Evolutionary conservation across 2,329 filamentous ascomycete species (phyloP), one percentile per base, ranked within the genome.

Genomic region (Alternaria hordeiaustralica): DNA sequence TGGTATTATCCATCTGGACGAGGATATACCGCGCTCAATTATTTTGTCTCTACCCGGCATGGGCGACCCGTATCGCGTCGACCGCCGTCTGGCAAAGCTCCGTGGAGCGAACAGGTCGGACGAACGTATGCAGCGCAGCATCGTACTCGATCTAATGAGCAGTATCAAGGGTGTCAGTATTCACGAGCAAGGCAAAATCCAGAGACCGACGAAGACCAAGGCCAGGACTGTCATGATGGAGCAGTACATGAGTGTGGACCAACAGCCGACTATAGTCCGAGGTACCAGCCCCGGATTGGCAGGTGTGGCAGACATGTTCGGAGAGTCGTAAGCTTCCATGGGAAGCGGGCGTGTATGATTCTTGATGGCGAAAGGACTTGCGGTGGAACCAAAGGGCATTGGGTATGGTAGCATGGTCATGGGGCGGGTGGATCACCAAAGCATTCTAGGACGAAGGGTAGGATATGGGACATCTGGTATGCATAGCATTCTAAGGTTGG

Each of bases 151-250:
- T 66, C 82, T 99, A 15, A 84, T 99, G 21, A 92, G 94, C 71
- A 90, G 94, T 46, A 86, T 99, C 7, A 90, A 97, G 70, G 96
- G 96, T 0, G 90, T 98, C 6, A 95, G 94, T 72, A 92, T 99
- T 60, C 92, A 94, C 8, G 96, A 99, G 81, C 92, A 96, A 84
- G 96, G 96, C 25, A 96, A 93, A 79, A 89, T 99, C 23, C 80
- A 85, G 47, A 79, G 81, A 47, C 53, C 66, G 36, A 41, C 36
- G 28, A 69, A 67, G 55, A 69, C 75, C 18, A 76, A 76, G 60
- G 76, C 75, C 67, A 78, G 76, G 65, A 71, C 63, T 0, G 71
- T 67, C 3, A 73, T 81, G 53, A 71, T 80, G 68, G 77, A 81
- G 61, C 75, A 80, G 69, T 84, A 83, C 49, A 79, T 79, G 77